Evolutionary conservation across 192 early-diverging fungal species (phyloP).

Genomic region (Podila epigama): DNA sequence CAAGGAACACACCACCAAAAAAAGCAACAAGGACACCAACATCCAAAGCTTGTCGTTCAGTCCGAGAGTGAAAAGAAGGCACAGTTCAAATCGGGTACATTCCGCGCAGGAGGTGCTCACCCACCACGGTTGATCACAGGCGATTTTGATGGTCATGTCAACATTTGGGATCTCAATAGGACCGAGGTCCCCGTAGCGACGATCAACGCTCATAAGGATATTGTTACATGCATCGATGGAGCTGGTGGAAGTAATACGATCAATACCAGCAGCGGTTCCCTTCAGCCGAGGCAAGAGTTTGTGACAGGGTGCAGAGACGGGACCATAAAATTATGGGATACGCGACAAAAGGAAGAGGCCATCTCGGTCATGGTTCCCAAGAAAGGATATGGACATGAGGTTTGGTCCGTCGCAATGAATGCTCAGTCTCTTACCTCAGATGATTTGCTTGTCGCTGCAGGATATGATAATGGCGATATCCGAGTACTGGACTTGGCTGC

Average conservation of each 20-base stretch:
- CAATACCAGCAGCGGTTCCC: not conserved
- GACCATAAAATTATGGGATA: conserved; percentile 29
- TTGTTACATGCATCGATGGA: conserved; percentile 41
- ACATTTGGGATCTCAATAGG: conserved; percentile 25
- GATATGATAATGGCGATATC: conserved; percentile 38
- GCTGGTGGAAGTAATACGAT: not conserved
- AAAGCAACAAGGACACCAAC: not conserved
- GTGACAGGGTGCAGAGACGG: conserved; percentile 33
- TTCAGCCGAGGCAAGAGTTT: conserved; percentile 24
- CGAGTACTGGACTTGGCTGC: conserved; percentile 25
- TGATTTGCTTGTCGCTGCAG: conserved; percentile 15
- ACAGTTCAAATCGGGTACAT: conserved; percentile 33
- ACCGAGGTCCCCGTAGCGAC: conserved; percentile 13
- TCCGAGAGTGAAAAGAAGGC: conserved; percentile 30
- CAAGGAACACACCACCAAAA: not conserved
- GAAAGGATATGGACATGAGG: conserved; percentile 14
- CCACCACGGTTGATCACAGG: conserved; percentile 23
- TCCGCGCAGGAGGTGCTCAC: conserved; percentile 9
- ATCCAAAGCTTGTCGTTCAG: conserved; percentile 9
- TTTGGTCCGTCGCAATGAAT: conserved; percentile 23
- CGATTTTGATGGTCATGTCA: conserved; percentile 34
- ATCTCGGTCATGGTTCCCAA: conserved; percentile 15
- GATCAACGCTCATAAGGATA: conserved; percentile 32
- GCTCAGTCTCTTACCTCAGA: not conserved
- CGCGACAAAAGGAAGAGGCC: conserved; percentile 20